Evolutionary conservation across 768 basidiomycete genomes (phyloP).

Genomic region (Crucibulum laeve): DNA sequence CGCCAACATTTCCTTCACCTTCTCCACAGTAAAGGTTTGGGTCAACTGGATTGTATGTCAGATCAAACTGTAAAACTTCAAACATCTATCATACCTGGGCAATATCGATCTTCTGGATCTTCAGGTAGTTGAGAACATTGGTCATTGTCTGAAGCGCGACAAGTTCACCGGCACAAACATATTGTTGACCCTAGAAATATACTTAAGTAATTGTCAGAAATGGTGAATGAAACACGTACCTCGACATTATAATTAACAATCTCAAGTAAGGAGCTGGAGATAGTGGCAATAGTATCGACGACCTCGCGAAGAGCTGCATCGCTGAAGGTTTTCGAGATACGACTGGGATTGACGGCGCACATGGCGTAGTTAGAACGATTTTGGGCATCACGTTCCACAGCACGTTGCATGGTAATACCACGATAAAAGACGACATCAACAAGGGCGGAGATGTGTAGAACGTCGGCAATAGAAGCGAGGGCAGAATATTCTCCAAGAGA

Average conservation of each 20-base stretch:
- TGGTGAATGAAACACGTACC: constrained; percentile 33
- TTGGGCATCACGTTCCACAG: constrained; percentile 90
- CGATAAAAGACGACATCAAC: constrained; percentile 99
- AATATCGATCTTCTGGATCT: constrained; percentile 94
- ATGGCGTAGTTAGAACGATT: constrained; percentile 97
- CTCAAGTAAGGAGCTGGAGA: constrained; percentile 82
- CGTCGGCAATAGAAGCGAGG: constrained; percentile 94
- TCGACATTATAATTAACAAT: constrained; percentile 97
- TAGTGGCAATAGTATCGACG: constrained; percentile 81
- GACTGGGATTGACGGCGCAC: constrained; percentile 98
- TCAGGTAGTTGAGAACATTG: constrained; percentile 94
- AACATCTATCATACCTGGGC: constrained; percentile 50
- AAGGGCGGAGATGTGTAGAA: constrained; percentile 89
- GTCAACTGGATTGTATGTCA: constrained; percentile 56
- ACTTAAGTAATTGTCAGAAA: constrained; percentile 4
- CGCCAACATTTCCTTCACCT: constrained; percentile 92
- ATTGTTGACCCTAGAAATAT: constrained; percentile 86
- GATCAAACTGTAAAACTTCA: not conserved
- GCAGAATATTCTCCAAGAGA: constrained; percentile 99
- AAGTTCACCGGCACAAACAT: constrained; percentile 97
- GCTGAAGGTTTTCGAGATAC: constrained; percentile 91
- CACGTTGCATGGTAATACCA: constrained; percentile 99
- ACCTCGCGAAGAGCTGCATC: constrained; percentile 96
- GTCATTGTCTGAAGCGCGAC: constrained; percentile 91
- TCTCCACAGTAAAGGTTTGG: constrained; percentile 82